Evolutionary conservation across 345 rosid species (phyloP).

Genomic region (Raphanus raphanistrum): DNA sequence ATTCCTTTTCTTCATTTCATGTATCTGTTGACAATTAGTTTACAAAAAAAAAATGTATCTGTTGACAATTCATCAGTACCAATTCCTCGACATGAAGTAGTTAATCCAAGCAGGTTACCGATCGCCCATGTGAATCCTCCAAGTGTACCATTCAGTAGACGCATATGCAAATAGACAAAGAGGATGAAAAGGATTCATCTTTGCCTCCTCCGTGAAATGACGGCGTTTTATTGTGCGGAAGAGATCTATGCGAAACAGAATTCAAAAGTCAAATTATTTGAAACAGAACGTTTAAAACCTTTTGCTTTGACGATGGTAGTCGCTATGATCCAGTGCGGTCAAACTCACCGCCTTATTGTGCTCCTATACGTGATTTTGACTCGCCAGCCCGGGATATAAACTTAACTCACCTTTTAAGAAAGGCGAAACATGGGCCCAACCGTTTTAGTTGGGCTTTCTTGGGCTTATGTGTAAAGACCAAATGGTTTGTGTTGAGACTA

Average conservation of each 20-base stretch:
- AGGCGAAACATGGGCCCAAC: conserved; percentile 20
- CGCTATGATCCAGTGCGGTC: conserved; percentile 15
- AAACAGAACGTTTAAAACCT: not conserved
- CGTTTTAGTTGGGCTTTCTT: not conserved
- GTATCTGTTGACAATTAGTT: conserved; percentile 54
- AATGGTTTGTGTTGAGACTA: not conserved
- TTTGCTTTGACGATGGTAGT: not conserved
- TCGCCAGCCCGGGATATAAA: not conserved
- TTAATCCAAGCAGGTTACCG: conserved; percentile 53
- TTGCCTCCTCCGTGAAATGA: no score
- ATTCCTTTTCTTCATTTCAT: conserved; percentile 93
- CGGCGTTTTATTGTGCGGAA: not conserved
- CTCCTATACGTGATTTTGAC: conserved; percentile 22
- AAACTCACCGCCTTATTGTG: not conserved
- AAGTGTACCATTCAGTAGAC: no score
- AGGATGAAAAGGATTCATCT: no score
- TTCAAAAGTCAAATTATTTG: no score
- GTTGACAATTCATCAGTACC: conserved; percentile 14
- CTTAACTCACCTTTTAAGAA: not conserved
- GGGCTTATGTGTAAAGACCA: not conserved
- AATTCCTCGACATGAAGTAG: not conserved
- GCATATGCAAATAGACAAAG: no score
- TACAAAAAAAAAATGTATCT: no score
- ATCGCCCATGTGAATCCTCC: conserved; percentile 33
- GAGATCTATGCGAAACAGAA: conserved; percentile 9